phyloP scores from a whole-genome alignment of 1,284 basidiomycete genomes.

The Boletus mariae region DNA sequence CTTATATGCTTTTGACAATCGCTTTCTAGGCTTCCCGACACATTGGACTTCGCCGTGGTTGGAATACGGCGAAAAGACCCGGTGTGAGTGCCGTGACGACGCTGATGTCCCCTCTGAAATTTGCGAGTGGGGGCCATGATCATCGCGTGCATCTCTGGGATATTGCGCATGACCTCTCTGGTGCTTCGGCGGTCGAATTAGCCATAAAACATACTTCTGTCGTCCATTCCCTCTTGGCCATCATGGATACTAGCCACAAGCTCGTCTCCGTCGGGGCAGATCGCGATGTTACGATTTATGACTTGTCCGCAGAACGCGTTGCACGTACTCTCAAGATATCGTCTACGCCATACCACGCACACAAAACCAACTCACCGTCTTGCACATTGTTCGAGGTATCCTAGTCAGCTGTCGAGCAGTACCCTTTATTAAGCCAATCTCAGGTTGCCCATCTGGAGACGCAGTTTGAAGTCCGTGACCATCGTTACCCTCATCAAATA shows the following conservation, averaged over 20 bases:
- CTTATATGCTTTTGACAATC: constrained; percentile 8
- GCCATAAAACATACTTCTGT: constrained; percentile 43
- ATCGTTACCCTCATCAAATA: constrained; percentile 35
- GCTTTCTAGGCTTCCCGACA: constrained; percentile 8
- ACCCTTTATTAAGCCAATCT: constrained; percentile 1
- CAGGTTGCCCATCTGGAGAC: constrained; percentile 49
- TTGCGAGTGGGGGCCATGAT: constrained; percentile 51
- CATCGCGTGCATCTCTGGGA: constrained; percentile 48
- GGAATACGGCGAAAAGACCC: constrained; percentile 32
- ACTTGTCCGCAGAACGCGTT: constrained; percentile 44
- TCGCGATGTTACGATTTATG: constrained; percentile 43
- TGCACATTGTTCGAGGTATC: constrained; percentile 45
- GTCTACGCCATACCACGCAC: constrained; percentile 45
- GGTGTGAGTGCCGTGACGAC: constrained; percentile 43
- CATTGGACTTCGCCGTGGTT: constrained; percentile 29
- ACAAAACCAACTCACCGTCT: constrained; percentile 36
- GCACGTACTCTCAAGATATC: constrained; percentile 40
- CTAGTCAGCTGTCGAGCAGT: not conserved
- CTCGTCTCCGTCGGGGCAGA: constrained; percentile 48
- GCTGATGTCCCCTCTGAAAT: constrained; percentile 38
- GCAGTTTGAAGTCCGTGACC: constrained; percentile 51
- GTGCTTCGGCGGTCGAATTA: constrained; percentile 31
- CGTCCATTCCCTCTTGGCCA: constrained; percentile 42
- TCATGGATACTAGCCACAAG: constrained; percentile 45
- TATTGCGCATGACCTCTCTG: constrained; percentile 32